Evolutionary conservation across 225 moss, liverwort and hornwort genomes (phyloP), one percentile per base, ranked within the genome.

Genomic region (Sphagnum tenellum): DNA sequence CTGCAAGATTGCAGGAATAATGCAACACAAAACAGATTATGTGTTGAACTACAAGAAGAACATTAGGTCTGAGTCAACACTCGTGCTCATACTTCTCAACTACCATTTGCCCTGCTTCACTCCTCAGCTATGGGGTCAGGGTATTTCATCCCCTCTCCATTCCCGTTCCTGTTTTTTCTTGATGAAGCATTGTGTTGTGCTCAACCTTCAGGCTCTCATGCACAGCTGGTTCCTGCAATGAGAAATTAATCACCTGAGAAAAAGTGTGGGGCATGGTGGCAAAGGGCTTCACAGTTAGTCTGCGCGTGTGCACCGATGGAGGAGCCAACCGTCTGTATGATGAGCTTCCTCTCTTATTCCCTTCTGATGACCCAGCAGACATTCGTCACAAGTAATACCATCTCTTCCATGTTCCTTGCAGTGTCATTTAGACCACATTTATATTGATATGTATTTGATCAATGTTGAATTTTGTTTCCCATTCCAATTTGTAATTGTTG

Each of bases 81-180:
- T 29, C 59, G 95, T 85, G 47, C 81, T 96, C 66, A 77, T 96
- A 48, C 48, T 96, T 12, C 68, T 96, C 69, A 96, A 96, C 69
- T 79, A 81, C 59, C 63, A 71, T 62, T 68, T 92, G 48, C 95
- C 95, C 7, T 82, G 82, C 45, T 92, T 88, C 65, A 86, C 88
- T 1, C 80, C 82, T 50, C 46, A 73, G 52, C 73, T 96, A 5
- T 96, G 92, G 92, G 72, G 66, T 64, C 95, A 96, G 88, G 85
- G 91, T 94, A 71, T 72, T 48, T 46, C n/a, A 12, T 44, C 55
- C 66, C 66, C 11, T 9, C 9, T 9, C 9, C 52, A 9, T 9
- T 52, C 52, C 9, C 7, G 52, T 52, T 52, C 7, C 9, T 9
- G 52, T 52, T 52, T 9, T 2, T 12, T 12, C 4, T 46, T 59